Percentiles rank a stretch among this genome's conserved stretches.
Evolutionary conservation across 164 flowering plant species (phyloP).

Genomic region (Platanus orientalis): DNA sequence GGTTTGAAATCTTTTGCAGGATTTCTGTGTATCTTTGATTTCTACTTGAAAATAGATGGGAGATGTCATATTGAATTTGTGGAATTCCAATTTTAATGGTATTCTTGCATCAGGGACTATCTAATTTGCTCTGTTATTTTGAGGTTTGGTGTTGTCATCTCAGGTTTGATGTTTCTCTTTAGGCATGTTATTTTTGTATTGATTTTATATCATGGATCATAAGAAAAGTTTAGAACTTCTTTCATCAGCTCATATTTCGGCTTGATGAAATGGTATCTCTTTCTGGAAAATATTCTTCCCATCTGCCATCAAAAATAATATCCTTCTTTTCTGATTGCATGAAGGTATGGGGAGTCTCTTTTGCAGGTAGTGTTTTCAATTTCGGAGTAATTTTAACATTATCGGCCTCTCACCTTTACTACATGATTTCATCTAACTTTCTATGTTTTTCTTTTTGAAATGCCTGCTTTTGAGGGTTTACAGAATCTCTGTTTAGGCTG

Average conservation of each 20-base stretch:
- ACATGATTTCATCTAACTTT: background rate
- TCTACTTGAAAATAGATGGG: background rate
- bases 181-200: background rate
- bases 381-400: background rate
- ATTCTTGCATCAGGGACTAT: slow-evolving; percentile 1
- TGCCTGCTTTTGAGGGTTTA: background rate
- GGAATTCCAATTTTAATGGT: background rate
- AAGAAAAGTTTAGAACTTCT: background rate
- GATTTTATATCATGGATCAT: background rate
- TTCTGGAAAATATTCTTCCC: slow-evolving; percentile 4
- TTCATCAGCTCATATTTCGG: background rate
- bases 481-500: background rate
- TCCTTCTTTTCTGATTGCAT: slow-evolving; percentile 9
- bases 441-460: background rate
- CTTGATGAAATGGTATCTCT: slow-evolving; percentile 1
- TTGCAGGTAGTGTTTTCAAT: slow-evolving; percentile 35
- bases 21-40: background rate
- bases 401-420: background rate
- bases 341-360: slow-evolving; percentile 16
- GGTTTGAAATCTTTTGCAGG: background rate
- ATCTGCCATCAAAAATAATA: slow-evolving; percentile 6
- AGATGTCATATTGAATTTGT: background rate
- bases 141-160: background rate
- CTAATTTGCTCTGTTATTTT: background rate
- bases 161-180: slow-evolving; percentile 6